Evolutionary conservation across 2,329 filamentous ascomycete species (phyloP).

Genomic region (Sphaerulina musiva): DNA sequence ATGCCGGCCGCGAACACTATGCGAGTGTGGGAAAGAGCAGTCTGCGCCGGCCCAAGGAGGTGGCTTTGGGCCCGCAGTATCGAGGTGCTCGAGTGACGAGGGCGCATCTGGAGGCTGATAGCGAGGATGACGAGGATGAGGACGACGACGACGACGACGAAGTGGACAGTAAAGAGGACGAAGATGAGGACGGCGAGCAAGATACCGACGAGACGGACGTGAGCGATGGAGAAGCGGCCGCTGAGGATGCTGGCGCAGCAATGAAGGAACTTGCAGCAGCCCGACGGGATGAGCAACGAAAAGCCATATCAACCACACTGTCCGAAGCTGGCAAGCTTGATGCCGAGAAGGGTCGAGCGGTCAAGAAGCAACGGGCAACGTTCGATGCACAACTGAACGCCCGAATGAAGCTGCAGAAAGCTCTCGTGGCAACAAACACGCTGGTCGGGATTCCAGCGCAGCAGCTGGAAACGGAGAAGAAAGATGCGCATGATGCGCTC

Average conservation of each 20-base stretch:
- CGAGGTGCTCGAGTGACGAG: constrained; percentile 69
- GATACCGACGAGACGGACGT: constrained; percentile 40
- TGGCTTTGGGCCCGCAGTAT: constrained; percentile 71
- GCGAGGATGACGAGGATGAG: constrained; percentile 44
- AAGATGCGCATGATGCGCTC: constrained; percentile 45
- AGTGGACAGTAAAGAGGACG: constrained; percentile 35
- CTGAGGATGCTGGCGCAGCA: constrained; percentile 50
- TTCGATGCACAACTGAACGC: constrained; percentile 87
- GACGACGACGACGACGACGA: constrained; percentile 36
- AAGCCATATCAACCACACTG: constrained; percentile 57
- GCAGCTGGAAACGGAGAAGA: constrained; percentile 39
- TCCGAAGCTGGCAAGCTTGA: constrained; percentile 67
- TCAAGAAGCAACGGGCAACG: constrained; percentile 74
- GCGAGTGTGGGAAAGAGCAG: constrained; percentile 76
- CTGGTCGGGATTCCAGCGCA: constrained; percentile 40
- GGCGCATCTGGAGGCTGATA: constrained; percentile 54
- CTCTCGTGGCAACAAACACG: constrained; percentile 73
- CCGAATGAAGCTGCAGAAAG: constrained; percentile 89
- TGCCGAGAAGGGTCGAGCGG: constrained; percentile 74
- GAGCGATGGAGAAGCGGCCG: constrained; percentile 37
- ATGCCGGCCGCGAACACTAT: constrained; percentile 79
- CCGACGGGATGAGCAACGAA: constrained; percentile 46
- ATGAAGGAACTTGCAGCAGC: constrained; percentile 58
- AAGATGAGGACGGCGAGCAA: constrained; percentile 35
- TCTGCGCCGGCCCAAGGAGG: constrained; percentile 64